Evolutionary conservation across 2,329 filamentous ascomycete genomes (phyloP).

Genomic region (Exophiala dermatitidis): DNA sequence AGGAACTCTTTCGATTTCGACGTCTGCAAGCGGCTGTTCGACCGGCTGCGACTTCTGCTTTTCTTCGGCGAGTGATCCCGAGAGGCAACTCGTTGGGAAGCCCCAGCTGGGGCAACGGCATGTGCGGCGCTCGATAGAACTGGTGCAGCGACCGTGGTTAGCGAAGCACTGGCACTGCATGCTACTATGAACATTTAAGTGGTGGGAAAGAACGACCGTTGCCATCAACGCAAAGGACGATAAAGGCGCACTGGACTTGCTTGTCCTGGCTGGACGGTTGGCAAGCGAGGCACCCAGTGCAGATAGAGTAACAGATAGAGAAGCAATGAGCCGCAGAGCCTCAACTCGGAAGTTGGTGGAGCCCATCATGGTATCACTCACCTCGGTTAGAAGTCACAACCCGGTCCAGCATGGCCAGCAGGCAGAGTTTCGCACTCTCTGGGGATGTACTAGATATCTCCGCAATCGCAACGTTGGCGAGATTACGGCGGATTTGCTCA

Average conservation of each 20-base stretch:
- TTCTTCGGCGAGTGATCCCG: constrained; percentile 19
- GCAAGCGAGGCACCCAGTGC: too few species aligned
- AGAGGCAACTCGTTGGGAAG: constrained; percentile 5
- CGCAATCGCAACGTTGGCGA: constrained; percentile 64
- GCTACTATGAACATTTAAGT: background rate
- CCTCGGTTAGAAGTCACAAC: constrained; percentile 62
- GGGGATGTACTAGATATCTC: constrained; percentile 64
- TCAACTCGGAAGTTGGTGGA: background rate
- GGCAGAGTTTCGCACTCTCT: constrained; percentile 66
- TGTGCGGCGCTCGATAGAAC: constrained; percentile 9
- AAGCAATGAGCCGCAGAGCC: too few species aligned
- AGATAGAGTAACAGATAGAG: too few species aligned
- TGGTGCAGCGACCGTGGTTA: constrained; percentile 7
- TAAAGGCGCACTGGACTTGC: too few species aligned
- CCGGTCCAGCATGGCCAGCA: constrained; percentile 66
- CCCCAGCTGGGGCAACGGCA: constrained; percentile 6
- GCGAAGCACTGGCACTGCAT: background rate
- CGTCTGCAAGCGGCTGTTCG: constrained; percentile 14
- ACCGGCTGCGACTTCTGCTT: constrained; percentile 21
- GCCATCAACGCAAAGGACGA: background rate
- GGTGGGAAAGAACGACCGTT: background rate
- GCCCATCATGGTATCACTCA: constrained; percentile 38
- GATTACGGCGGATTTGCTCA: constrained; percentile 54
- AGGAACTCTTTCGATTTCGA: constrained; percentile 23
- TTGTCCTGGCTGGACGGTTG: too few species aligned